Conservation (phyloP, 345 rosid genomes). For the Salix brachista region DNA sequence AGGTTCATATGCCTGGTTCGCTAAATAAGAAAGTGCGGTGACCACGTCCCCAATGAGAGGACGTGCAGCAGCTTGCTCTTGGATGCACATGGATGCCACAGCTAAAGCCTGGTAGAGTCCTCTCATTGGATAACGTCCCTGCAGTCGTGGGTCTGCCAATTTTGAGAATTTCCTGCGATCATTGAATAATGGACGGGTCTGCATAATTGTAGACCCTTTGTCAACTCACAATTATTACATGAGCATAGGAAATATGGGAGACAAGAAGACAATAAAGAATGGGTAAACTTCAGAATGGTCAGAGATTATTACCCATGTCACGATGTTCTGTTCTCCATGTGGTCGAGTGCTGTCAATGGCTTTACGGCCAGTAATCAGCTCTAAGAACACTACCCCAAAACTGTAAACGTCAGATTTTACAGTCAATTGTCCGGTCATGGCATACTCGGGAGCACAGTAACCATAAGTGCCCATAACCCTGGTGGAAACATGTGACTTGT, state of each 20-base stretch:
- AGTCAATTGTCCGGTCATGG: conserved; percentile 98
- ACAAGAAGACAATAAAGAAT: neutral
- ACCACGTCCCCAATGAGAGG: conserved; percentile 94
- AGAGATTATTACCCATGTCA: conserved; percentile 66
- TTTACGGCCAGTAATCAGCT: conserved; percentile 91
- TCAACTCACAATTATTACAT: neutral
- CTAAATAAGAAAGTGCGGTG: conserved; percentile 87
- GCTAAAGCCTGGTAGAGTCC: conserved; percentile 95
- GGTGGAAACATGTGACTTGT: conserved; percentile 96
- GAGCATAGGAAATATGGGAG: neutral
- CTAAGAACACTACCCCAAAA: conserved; percentile 90
- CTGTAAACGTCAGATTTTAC: conserved; percentile 95
- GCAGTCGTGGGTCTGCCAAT: conserved; percentile 76
- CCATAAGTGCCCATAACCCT: conserved; percentile 99
- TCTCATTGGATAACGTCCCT: conserved; percentile 78
- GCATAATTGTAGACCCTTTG: conserved; percentile 21
- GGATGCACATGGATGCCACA: conserved; percentile 96
- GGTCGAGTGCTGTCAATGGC: conserved; percentile 84
- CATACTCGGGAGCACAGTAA: conserved; percentile 98
- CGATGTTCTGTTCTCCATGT: conserved; percentile 93
- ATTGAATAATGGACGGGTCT: conserved; percentile 86
- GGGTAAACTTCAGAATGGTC: neutral
- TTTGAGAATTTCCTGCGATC: conserved; percentile 72
- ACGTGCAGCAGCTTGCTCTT: conserved; percentile 93
- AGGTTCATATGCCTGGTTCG: conserved; percentile 78